Conservation (phyloP, 495 filamentous ascomycete species). For the Tuber magnatum region DNA sequence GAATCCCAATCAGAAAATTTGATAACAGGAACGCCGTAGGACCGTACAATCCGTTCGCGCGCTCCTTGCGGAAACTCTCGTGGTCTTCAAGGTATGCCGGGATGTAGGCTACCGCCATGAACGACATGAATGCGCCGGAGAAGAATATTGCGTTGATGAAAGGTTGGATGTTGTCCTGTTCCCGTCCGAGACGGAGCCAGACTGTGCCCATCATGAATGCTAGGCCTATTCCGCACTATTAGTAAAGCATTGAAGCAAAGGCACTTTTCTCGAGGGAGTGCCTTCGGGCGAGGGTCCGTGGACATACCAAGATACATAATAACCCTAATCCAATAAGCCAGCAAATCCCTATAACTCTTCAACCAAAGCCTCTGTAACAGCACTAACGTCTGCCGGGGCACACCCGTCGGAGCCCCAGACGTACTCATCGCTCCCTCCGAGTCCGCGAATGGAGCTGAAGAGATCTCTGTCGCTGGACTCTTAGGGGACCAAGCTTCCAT, state of each 20-base stretch:
- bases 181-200: slow-evolving; percentile 60
- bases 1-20: slow-evolving; percentile 74
- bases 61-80: slow-evolving; percentile 64
- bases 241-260: not conserved
- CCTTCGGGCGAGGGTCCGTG: not conserved
- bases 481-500: slow-evolving; percentile 44
- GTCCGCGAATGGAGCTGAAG: slow-evolving; percentile 14
- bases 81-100: slow-evolving; percentile 76
- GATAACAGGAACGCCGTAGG: slow-evolving; percentile 62
- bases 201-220: slow-evolving; percentile 86
- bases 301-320: slow-evolving; percentile 69
- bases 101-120: slow-evolving; percentile 83
- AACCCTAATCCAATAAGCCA: slow-evolving; percentile 72
- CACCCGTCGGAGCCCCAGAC: not conserved
- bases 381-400: slow-evolving; percentile 39
- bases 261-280: not conserved
- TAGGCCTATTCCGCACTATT: slow-evolving; percentile 43
- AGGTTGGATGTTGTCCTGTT: slow-evolving; percentile 64
- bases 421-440: slow-evolving; percentile 1
- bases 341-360: slow-evolving; percentile 72
- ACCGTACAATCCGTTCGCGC: slow-evolving; percentile 73
- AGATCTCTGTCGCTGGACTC: not conserved
- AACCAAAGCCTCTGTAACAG: slow-evolving; percentile 67
- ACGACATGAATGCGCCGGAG: slow-evolving; percentile 78
- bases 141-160: slow-evolving; percentile 79